Conservation (phyloP, 768 basidiomycete species). For the Macrolepiota albuminosa region DNA sequence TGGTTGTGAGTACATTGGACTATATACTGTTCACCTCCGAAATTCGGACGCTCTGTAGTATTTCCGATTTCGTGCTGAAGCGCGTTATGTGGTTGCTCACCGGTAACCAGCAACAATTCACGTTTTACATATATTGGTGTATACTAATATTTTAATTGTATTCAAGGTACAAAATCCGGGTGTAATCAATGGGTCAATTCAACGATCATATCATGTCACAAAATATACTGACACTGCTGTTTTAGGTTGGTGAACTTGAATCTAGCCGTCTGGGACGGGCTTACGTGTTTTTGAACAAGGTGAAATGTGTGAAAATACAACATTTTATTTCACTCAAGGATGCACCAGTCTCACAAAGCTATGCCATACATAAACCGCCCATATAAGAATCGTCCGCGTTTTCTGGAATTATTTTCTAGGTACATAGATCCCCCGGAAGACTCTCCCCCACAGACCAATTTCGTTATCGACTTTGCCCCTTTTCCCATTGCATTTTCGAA, state of each 20-base stretch:
- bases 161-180: conserved; percentile 44
- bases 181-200: conserved; percentile 56
- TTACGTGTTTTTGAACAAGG: conserved; percentile 63
- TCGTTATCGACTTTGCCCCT: conserved; percentile 49
- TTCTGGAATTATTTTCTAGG: conserved; percentile 44
- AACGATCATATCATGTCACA: conserved; percentile 4
- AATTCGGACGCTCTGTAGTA: conserved; percentile 17
- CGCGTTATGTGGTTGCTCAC: conserved; percentile 57
- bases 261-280: conserved; percentile 51
- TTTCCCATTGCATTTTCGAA: conserved; percentile 43
- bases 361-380: conserved; percentile 61
- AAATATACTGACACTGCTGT: background rate
- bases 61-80: conserved; percentile 56
- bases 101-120: conserved; percentile 25
- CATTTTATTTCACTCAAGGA: background rate
- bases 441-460: conserved; percentile 36
- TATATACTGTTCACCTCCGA: background rate
- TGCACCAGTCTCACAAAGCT: conserved; percentile 42
- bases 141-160: conserved; percentile 23
- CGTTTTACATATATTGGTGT: conserved; percentile 15
- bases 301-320: conserved; percentile 12
- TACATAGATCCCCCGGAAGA: conserved; percentile 57
- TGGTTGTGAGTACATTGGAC: conserved; percentile 43
- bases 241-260: conserved; percentile 48
- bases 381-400: conserved; percentile 37